phyloP scores from a whole-genome alignment of 805 yeast genomes.

The Metschnikowia borealis region DNA sequence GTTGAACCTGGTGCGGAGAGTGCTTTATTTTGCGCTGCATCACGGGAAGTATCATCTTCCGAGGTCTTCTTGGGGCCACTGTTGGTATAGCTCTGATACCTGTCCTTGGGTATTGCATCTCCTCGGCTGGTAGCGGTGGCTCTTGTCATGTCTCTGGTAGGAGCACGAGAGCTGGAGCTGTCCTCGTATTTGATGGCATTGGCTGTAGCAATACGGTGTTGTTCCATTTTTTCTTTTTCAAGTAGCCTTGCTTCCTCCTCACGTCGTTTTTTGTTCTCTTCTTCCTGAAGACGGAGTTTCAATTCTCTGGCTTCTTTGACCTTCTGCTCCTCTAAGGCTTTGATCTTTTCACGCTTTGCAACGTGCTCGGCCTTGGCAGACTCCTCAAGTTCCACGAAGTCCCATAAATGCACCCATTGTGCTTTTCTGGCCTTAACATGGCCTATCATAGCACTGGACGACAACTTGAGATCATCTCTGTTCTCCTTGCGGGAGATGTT shows the following conservation, averaged over 20 bases:
- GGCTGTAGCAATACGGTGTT: conserved; percentile 6
- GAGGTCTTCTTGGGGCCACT: not conserved
- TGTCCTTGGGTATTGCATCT: conserved; percentile 16
- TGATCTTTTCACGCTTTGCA: conserved; percentile 21
- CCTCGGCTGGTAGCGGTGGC: conserved; percentile 7
- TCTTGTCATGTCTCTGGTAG: conserved; percentile 14
- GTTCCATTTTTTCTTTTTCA: conserved; percentile 3
- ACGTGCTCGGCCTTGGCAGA: conserved; percentile 34
- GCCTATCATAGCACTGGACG: conserved; percentile 69
- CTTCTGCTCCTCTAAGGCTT: conserved; percentile 14
- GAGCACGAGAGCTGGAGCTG: conserved; percentile 5
- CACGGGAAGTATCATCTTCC: not conserved
- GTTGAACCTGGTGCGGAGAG: not conserved
- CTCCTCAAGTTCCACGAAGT: conserved; percentile 49
- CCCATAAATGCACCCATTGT: conserved; percentile 51
- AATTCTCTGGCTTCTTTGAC: conserved; percentile 15
- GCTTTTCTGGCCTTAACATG: conserved; percentile 54
- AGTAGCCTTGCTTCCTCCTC: conserved; percentile 10
- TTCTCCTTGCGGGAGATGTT: conserved; percentile 48
- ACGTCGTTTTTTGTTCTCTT: conserved; percentile 12
- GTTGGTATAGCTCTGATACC: conserved; percentile 31
- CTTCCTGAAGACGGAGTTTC: conserved; percentile 9
- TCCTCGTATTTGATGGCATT: conserved; percentile 21
- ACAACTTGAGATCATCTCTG: conserved; percentile 76
- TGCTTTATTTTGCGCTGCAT: not conserved